These are phyloP conservation scores for Capronia coronata DNA, from an alignment of 2,329 filamentous ascomycete genomes.

Conservation along the genomic window DNA sequence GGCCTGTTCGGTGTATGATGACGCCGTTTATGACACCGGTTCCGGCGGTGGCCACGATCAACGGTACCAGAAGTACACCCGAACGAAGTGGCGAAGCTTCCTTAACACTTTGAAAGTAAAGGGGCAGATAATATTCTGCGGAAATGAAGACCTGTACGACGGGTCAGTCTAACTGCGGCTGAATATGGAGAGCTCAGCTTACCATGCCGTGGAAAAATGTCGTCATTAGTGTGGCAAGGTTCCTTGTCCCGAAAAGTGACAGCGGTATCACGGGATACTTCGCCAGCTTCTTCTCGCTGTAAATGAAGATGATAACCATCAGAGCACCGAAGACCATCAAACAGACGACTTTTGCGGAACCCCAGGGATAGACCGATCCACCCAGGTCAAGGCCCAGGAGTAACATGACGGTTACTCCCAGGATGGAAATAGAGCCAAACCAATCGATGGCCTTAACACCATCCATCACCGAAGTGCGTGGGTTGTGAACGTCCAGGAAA, in stretches of 20 bases:
- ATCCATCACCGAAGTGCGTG: slow-evolving; percentile 43
- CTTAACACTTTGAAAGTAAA: slow-evolving; percentile 66
- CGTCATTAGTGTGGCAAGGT: slow-evolving; percentile 36
- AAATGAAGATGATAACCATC: slow-evolving; percentile 58
- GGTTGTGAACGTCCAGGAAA: slow-evolving; percentile 52
- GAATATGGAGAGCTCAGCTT: slow-evolving; percentile 1
- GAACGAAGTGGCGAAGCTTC: slow-evolving; percentile 55
- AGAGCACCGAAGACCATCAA: slow-evolving; percentile 67
- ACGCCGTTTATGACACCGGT: slow-evolving; percentile 44
- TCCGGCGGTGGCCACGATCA: slow-evolving; percentile 45
- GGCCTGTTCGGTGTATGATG: slow-evolving; percentile 46
- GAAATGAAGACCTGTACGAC: slow-evolving; percentile 19
- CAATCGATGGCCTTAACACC: slow-evolving; percentile 44
- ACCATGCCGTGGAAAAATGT: slow-evolving; percentile 28
- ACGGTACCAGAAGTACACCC: slow-evolving; percentile 55
- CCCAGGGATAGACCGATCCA: slow-evolving; percentile 68
- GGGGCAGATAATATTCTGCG: slow-evolving; percentile 56
- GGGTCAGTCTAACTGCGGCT: slow-evolving; percentile 4
- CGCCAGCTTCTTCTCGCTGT: slow-evolving; percentile 67
- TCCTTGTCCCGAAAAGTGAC: slow-evolving; percentile 60
- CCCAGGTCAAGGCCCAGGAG: slow-evolving; percentile 81
- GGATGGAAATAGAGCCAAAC: slow-evolving; percentile 57
- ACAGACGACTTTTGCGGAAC: slow-evolving; percentile 66
- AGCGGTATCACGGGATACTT: slow-evolving; percentile 73
- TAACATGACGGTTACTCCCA: slow-evolving; percentile 76